Conservation (phyloP, 345 rosid species). For the Acer campestre region DNA sequence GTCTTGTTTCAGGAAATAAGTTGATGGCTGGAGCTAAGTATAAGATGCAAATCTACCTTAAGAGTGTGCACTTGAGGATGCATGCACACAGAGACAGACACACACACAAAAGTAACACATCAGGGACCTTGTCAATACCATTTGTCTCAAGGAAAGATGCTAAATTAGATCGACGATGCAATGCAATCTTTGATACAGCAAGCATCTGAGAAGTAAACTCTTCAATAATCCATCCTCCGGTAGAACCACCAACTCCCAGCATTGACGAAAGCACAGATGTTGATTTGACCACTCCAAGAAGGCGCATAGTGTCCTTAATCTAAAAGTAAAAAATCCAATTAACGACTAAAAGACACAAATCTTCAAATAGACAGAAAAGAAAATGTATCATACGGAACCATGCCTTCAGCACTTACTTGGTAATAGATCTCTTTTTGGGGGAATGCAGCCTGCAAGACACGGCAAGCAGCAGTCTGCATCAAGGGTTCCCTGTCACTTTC, state of each 20-base stretch:
- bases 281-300: conserved; percentile 92
- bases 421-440: conserved; percentile 80
- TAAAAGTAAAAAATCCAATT: conserved; percentile 24
- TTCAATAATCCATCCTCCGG: conserved; percentile 82
- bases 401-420: conserved; percentile 51
- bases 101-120: conserved; percentile 4
- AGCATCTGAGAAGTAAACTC: conserved; percentile 97
- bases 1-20: neutral
- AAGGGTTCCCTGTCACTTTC: conserved; percentile 90
- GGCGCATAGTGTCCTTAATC: conserved; percentile 94
- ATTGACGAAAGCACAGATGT: conserved; percentile 71
- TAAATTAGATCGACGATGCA: conserved; percentile 88
- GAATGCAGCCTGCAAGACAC: conserved; percentile 83
- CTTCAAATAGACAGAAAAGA: neutral
- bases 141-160: conserved; percentile 73
- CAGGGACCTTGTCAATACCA: conserved; percentile 43
- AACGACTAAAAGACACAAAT: neutral
- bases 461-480: conserved; percentile 90
- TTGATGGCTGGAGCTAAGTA: neutral
- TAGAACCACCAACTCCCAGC: conserved; percentile 71
- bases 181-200: conserved; percentile 92
- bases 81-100: conserved; percentile 14
- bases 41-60: neutral
- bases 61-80: neutral
- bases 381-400: neutral